Evolutionary conservation across 768 basidiomycete species (phyloP).

Genomic region (Ramaria rubella): DNA sequence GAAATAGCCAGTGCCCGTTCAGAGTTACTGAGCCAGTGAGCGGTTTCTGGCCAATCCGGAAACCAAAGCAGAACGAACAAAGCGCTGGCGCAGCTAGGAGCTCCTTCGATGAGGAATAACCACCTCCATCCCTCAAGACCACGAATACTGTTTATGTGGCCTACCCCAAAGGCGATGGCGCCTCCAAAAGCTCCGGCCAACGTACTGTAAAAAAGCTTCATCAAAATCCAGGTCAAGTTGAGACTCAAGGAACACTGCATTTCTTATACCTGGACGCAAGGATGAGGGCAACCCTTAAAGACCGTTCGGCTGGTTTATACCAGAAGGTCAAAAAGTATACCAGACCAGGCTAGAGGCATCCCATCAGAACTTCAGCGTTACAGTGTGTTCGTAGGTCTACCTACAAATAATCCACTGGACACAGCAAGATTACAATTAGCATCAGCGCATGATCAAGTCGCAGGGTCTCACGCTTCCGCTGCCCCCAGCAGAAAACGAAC

Average conservation of each 20-base stretch:
- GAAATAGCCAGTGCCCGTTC: constrained; percentile 38
- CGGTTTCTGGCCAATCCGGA: constrained; percentile 46
- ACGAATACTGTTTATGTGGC: constrained; percentile 22
- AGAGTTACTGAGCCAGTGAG: constrained; percentile 35
- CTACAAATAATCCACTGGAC: constrained; percentile 4
- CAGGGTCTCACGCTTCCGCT: constrained; percentile 31
- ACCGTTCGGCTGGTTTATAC: constrained; percentile 27
- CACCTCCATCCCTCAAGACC: constrained; percentile 25
- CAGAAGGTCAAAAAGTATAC: constrained; percentile 40
- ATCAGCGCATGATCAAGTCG: background rate
- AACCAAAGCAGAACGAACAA: constrained; percentile 29
- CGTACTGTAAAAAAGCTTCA: constrained; percentile 20
- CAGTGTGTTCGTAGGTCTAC: background rate
- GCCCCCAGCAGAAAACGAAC: constrained; percentile 39
- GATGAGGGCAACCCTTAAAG: constrained; percentile 24
- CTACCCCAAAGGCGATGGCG: constrained; percentile 29
- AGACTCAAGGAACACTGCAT: background rate
- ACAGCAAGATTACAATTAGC: too few relatives aligned
- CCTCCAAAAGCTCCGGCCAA: constrained; percentile 31
- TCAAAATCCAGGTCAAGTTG: background rate
- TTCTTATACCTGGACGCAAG: constrained; percentile 21
- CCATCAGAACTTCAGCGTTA: too few relatives aligned
- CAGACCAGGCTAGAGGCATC: constrained; percentile 37
- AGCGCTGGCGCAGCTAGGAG: constrained; percentile 35
- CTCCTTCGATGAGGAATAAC: constrained; percentile 42